Base-by-base conservation (phyloP, 768 basidiomycete genomes). In the Boletus barrowsii region DNA sequence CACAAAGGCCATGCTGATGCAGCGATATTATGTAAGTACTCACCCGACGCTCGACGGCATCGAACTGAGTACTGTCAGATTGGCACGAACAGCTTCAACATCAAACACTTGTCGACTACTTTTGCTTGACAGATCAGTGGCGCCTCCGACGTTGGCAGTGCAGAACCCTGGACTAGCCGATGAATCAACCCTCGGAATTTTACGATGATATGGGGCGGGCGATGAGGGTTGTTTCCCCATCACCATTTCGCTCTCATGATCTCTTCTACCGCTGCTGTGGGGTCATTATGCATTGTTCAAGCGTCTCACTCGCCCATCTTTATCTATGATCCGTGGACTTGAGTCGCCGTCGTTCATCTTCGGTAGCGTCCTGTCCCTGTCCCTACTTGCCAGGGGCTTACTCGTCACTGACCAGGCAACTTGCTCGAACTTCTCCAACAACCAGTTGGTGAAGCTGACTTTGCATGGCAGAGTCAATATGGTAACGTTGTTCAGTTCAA, bases 381-480 rank as follows among this genome's bases (percentile, higher is more conserved):
- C 42, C 13, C 8, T 45, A 3, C 44, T 22, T 2, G 10, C 35
- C 53, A 71, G 70, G 10, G 26, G 1, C n/a, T 39, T n/a, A 18
- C n/a, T 26, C 71, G 39, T 47, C 42, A 14, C 24, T 5, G 11
- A 24, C 13, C 35, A 69, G 68, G 68, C 1, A 62, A 69, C 49
- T 41, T 66, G 42, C 45, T 49, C 1, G 62, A 70, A n/a, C 11
- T 67, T 11, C 60, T 57, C 26, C 61, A 61, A 49, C 50, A 45
- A 37, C 60, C 62, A 18, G 59, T 49, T 14, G 68, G 59, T 11
- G 66, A 61, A 36, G 49, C 62, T n/a, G 68, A 68, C 18, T 66
- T 69, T 41, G 48, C 42, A 26, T 69, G 68, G 68, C 62, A 63
- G 15, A 49, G 37, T 33, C 52, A 44, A 35, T 69, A 69, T 40